Conservation (phyloP, 129 eudicot genomes). For the Saposhnikovia divaricata region DNA sequence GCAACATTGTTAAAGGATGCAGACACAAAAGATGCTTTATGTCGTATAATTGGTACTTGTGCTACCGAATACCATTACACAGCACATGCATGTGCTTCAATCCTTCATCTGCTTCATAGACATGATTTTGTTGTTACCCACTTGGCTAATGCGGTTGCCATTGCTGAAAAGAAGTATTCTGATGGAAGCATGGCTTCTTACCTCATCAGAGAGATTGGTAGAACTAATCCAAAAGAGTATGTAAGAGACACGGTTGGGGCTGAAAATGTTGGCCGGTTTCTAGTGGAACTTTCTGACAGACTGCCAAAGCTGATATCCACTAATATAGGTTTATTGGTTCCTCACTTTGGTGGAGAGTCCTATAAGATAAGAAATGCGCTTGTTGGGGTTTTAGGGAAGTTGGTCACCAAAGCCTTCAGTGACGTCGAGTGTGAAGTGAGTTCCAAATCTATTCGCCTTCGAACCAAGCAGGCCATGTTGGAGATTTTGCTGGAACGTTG, state of each 20-base stretch:
- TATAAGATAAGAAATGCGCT: constrained; percentile 92
- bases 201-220: constrained; percentile 86
- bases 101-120: constrained; percentile 75
- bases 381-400: constrained; percentile 86
- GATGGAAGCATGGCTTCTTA: constrained; percentile 79
- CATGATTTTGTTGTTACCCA: constrained; percentile 69
- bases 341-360: constrained; percentile 98
- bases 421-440: constrained; percentile 87
- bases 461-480: constrained; percentile 96
- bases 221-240: constrained; percentile 80
- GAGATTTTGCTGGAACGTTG: constrained; percentile 93
- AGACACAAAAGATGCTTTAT: constrained; percentile 78
- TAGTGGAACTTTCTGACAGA: constrained; percentile 85
- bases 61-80: constrained; percentile 76
- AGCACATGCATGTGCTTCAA: constrained; percentile 88
- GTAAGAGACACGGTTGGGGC: constrained; percentile 87
- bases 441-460: constrained; percentile 75
- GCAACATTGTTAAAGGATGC: constrained; percentile 61
- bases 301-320: constrained; percentile 82
- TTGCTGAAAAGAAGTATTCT: constrained; percentile 82
- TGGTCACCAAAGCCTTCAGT: constrained; percentile 72
- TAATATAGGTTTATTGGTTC: constrained; percentile 79
- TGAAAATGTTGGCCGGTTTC: constrained; percentile 89
- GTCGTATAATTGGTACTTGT: constrained; percentile 75
- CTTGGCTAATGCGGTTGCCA: constrained; percentile 80